phyloP scores from a whole-genome alignment of 441 rosid species.

The Populus trichocarpa region DNA sequence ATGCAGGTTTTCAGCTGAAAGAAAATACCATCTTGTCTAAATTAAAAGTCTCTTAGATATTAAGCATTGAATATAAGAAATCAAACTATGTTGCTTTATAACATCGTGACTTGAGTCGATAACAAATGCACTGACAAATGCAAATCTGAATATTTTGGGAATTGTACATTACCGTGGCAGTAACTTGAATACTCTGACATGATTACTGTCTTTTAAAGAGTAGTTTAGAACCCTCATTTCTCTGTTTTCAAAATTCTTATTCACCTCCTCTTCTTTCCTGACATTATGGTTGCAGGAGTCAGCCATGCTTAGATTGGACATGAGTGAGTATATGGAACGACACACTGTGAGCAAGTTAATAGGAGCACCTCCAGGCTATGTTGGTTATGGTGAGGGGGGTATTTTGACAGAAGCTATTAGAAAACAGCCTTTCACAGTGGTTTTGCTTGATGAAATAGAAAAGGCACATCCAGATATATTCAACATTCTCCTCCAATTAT shows the following conservation, averaged over 20 bases:
- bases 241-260: constrained; percentile 6
- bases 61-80: not conserved
- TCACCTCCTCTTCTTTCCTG: constrained; percentile 5
- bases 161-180: not conserved
- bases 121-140: not conserved
- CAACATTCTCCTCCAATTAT: constrained; percentile 49
- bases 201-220: not conserved
- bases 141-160: not conserved
- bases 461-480: constrained; percentile 54
- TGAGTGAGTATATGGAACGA: constrained; percentile 66
- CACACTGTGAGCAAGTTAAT: constrained; percentile 50
- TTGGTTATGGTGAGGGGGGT: constrained; percentile 53
- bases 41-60: not conserved
- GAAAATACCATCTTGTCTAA: not conserved
- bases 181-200: not conserved
- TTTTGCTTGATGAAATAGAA: constrained; percentile 54
- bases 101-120: not conserved
- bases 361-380: constrained; percentile 59
- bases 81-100: not conserved
- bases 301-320: constrained; percentile 54
- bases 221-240: not conserved
- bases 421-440: constrained; percentile 42
- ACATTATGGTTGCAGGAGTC: constrained; percentile 56
- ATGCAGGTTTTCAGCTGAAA: not conserved
- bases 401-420: constrained; percentile 52